Percentiles rank a stretch among this genome's conserved stretches.
phyloP scores from a whole-genome alignment of 129 eudicot species.

The Centella asiatica region DNA sequence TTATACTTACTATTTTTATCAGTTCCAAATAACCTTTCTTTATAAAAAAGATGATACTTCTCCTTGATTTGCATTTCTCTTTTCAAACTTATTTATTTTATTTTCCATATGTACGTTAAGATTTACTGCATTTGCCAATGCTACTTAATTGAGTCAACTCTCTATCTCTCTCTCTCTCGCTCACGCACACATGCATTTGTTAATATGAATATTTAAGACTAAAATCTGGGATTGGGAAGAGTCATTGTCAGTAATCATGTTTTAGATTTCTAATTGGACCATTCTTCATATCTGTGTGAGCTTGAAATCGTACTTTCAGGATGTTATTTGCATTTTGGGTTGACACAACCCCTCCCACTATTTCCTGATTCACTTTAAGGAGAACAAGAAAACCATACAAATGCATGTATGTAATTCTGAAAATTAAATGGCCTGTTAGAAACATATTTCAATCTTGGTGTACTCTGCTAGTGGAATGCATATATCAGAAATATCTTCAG shows the following conservation, averaged over 20 bases:
- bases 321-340: background rate
- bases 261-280: background rate
- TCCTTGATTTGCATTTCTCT: no score
- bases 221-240: background rate
- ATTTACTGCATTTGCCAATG: no score
- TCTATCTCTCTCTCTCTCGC: no score
- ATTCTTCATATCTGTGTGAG: background rate
- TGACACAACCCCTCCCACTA: background rate
- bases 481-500: background rate
- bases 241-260: background rate
- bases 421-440: background rate
- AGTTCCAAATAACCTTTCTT: background rate
- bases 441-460: background rate
- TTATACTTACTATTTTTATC: background rate
- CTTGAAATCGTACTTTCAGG: background rate
- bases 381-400: background rate
- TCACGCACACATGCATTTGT: no score
- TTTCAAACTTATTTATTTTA: no score
- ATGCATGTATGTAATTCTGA: no score
- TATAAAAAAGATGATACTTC: background rate
- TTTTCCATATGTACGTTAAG: background rate
- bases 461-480: no score
- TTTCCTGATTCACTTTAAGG: background rate
- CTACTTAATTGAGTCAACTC: no score
- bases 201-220: background rate